Percentiles rank a stretch among this genome's conserved stretches.
phyloP scores from a whole-genome alignment of 805 yeast genomes.

The Novakomyces olei region DNA sequence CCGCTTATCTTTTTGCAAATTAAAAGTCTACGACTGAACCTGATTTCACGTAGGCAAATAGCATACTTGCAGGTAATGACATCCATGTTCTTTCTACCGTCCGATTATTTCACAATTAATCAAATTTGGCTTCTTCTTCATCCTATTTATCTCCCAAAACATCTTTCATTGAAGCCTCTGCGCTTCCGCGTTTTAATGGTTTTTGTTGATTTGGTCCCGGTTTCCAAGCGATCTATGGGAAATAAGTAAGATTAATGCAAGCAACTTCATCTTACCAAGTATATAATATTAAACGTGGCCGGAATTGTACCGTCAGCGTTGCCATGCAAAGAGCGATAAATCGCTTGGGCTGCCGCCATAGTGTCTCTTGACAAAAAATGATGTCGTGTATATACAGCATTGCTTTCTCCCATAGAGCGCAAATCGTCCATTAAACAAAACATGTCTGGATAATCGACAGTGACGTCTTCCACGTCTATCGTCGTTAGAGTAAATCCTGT shows the following conservation, averaged over 20 bases:
- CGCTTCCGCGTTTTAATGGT: conserved; percentile 54
- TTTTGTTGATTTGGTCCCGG: conserved; percentile 44
- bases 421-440: conserved; percentile 45
- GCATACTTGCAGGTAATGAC: no score
- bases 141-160: conserved; percentile 18
- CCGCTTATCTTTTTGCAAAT: no score
- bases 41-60: no score
- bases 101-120: no score
- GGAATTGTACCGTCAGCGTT: conserved; percentile 35
- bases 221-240: conserved; percentile 89
- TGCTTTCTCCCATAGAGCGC: conserved; percentile 68
- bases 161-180: conserved; percentile 45
- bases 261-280: no score
- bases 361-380: conserved; percentile 34
- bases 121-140: conserved; percentile 1
- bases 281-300: conserved; percentile 55
- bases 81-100: no score
- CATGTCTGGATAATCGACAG: conserved; percentile 57
- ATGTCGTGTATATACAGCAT: conserved; percentile 28
- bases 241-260: no score
- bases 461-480: conserved; percentile 62
- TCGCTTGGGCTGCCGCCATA: conserved; percentile 52
- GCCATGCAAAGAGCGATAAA: conserved; percentile 47
- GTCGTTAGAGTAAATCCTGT: conserved; percentile 67
- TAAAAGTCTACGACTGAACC: no score